These are phyloP conservation scores for Biscogniauxia sp. DNA, from an alignment of 2,329 filamentous ascomycete species.

Conservation along the genomic window DNA sequence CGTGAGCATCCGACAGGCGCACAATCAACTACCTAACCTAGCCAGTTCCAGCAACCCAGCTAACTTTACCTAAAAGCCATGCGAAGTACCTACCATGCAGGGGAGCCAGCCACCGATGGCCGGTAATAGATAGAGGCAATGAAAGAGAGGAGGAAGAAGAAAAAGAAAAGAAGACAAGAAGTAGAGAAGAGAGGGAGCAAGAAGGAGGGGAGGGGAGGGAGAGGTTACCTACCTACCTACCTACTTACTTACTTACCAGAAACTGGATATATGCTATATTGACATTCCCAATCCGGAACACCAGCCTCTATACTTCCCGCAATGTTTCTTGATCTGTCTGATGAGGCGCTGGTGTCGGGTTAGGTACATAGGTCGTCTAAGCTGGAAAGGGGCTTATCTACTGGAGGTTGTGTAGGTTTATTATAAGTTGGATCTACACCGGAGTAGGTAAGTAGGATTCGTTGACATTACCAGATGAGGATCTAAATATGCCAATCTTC, in stretches of 20 bases:
- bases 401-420: slow-evolving; percentile 13
- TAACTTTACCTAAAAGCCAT: not conserved
- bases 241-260: not conserved
- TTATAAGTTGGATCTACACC: not conserved
- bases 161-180: no score
- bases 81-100: not conserved
- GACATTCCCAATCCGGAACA: not conserved
- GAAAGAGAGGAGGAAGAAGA: not conserved
- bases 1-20: not conserved
- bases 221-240: no score
- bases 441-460: not conserved
- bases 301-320: not conserved
- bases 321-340: not conserved
- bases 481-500: slow-evolving; percentile 1
- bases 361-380: slow-evolving; percentile 2
- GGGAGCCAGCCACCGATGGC: not conserved
- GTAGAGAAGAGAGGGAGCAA: no score
- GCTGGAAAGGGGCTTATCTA: slow-evolving; percentile 9
- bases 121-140: not conserved
- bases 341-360: slow-evolving; percentile 7
- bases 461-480: not conserved
- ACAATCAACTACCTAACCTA: not conserved
- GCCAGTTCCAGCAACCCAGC: not conserved
- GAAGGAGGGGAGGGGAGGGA: no score
- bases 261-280: not conserved